A percentile compares a stretch with the other conserved stretches of the same genome.
phyloP scores from a whole-genome alignment of 306 rosid species.

The Cucurbita moschata region DNA sequence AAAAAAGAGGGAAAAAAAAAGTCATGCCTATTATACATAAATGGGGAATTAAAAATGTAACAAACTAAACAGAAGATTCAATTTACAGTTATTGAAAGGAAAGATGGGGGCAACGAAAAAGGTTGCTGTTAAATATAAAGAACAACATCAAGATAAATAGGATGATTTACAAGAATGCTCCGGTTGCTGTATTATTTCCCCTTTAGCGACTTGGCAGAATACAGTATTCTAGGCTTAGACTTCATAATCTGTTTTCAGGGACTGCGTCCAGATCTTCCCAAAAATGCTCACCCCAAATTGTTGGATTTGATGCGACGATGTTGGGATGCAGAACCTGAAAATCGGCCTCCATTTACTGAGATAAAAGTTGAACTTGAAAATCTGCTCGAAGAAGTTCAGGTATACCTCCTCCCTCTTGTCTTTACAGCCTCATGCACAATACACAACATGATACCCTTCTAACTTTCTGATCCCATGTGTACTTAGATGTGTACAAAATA shows the following conservation, averaged over 20 bases:
- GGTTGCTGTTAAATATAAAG: not conserved
- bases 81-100: not conserved
- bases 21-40: not conserved
- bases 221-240: not conserved
- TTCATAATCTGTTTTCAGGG: slow-evolving; percentile 37
- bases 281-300: slow-evolving; percentile 55
- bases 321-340: slow-evolving; percentile 73
- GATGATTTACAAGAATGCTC: not conserved
- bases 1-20: not conserved
- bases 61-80: not conserved
- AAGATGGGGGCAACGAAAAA: not conserved
- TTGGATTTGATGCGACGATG: slow-evolving; percentile 76
- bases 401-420: not conserved
- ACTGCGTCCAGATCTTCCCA: slow-evolving; percentile 81
- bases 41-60: not conserved
- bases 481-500: slow-evolving; percentile 11
- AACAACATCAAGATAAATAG: not conserved
- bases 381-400: slow-evolving; percentile 52
- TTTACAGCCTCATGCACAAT: not conserved
- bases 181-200: not conserved
- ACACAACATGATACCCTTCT: not conserved
- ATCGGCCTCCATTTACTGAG: slow-evolving; percentile 63
- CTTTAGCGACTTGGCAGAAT: not conserved
- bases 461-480: not conserved
- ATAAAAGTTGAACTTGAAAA: slow-evolving; percentile 59